phyloP scores from a whole-genome alignment of 208 protist species.

The Zelonia costaricensis region DNA sequence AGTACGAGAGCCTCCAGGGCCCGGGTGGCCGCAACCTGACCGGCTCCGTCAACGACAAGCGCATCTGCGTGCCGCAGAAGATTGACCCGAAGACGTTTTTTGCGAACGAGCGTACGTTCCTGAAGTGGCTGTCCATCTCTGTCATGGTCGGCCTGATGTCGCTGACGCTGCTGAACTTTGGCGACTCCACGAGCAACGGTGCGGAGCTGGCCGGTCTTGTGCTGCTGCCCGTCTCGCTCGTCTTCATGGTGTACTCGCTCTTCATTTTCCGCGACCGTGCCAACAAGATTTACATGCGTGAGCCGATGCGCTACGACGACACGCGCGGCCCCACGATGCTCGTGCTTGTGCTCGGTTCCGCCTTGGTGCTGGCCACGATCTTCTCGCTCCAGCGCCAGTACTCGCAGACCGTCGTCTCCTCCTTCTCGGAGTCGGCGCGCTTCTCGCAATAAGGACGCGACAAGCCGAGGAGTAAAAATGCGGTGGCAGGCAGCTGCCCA shows the following conservation, averaged over 20 bases:
- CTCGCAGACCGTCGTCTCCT: constrained; percentile 50
- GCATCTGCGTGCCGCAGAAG: constrained; percentile 90
- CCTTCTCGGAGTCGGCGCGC: constrained; percentile 57
- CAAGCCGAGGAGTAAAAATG: too few relatives aligned
- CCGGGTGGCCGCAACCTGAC: constrained; percentile 73
- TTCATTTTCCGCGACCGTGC: constrained; percentile 87
- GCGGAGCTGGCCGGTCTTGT: constrained; percentile 82
- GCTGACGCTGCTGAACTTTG: constrained; percentile 84
- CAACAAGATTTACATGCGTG: constrained; percentile 92
- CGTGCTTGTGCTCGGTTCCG: constrained; percentile 75
- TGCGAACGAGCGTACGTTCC: constrained; percentile 92
- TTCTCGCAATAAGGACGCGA: constrained; percentile 54
- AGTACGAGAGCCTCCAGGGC: constrained; percentile 76
- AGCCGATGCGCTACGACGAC: constrained; percentile 92
- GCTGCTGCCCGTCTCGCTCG: constrained; percentile 79
- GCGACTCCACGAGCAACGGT: constrained; percentile 75
- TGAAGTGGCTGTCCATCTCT: constrained; percentile 93
- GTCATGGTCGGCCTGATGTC: constrained; percentile 90
- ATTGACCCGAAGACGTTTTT: constrained; percentile 94
- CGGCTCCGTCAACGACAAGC: constrained; percentile 85
- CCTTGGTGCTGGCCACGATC: constrained; percentile 78
- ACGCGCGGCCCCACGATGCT: constrained; percentile 87
- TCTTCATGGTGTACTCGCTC: constrained; percentile 92
- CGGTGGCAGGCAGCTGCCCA: too few relatives aligned
- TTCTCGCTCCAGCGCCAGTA: constrained; percentile 89